Evolutionary conservation across 805 yeast species (phyloP).

Genomic region (Ogataea parapolymorpha): DNA sequence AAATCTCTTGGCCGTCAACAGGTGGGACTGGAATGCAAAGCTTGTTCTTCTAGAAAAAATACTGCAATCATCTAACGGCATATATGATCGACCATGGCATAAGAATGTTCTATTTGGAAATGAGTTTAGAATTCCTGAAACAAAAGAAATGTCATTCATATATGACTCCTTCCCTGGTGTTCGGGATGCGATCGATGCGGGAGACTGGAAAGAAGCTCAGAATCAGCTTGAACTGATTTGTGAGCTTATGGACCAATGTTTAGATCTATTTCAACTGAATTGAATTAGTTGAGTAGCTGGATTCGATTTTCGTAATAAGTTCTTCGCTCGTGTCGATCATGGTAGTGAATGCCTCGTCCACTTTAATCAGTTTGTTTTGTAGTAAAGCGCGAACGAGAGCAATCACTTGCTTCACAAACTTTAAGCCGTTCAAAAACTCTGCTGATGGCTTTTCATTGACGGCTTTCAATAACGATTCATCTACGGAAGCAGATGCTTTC

Average conservation of each 20-base stretch:
- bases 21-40: slow-evolving; percentile 82
- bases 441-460: slow-evolving; percentile 20
- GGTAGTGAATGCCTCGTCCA: slow-evolving; percentile 9
- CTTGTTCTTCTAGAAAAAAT: slow-evolving; percentile 52
- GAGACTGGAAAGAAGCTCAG: slow-evolving; percentile 54
- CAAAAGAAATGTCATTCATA: slow-evolving; percentile 33
- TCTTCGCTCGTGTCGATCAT: slow-evolving; percentile 14
- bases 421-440: slow-evolving; percentile 22
- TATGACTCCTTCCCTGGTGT: slow-evolving; percentile 75
- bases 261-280: slow-evolving; percentile 18
- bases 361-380: slow-evolving; percentile 16
- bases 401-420: slow-evolving; percentile 25
- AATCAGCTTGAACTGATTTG: slow-evolving; percentile 46
- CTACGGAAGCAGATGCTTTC: slow-evolving; percentile 13
- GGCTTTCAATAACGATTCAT: slow-evolving; percentile 17
- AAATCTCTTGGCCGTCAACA: slow-evolving; percentile 60
- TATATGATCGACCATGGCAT: slow-evolving; percentile 58
- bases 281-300: background rate
- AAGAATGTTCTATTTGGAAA: slow-evolving; percentile 70
- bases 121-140: slow-evolving; percentile 53
- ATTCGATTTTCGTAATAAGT: slow-evolving; percentile 7
- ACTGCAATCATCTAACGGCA: slow-evolving; percentile 44
- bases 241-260: slow-evolving; percentile 29
- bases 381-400: slow-evolving; percentile 20
- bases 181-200: slow-evolving; percentile 57